Base-by-base conservation (phyloP, 202 grass and related monocot genomes). In the Hordeum pubiflorum region DNA sequence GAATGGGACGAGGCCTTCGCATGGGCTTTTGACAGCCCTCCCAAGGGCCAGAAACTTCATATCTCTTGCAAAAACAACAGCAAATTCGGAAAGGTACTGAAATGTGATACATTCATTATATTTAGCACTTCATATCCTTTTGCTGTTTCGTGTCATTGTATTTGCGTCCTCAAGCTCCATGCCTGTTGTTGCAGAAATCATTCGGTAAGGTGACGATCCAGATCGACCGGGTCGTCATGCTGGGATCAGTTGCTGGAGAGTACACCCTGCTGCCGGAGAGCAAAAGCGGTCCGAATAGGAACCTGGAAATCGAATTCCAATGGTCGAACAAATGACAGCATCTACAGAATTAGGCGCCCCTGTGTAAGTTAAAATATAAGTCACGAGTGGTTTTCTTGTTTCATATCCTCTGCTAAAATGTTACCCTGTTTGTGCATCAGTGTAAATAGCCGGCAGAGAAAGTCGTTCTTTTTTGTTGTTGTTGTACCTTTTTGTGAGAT, bases 31-130 rank as follows among this genome's bases (percentile, higher is more conserved):
- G 97, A 99, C 67, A 99, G 91, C 69, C 97, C 97, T 73, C 97
- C 97, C 20, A 99, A 99, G 81, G 97, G 97, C 43, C 97, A 99
- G 83, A 99, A 99, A 72, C 92, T 99, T 82, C 97, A 99, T 71
- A 99, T 99, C 56, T 99, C 96, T 34, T 99, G 96, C 96, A 99
- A 91, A 82, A 99, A 99, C 76, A 99, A 99, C 78, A 99, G 96
- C 83, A 99, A 99, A 90, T 88, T 99, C 9, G 96, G 96, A 76
- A 99, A 99, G 96, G 96, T 99, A 90, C 7, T 18, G 3, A 58
- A 72, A 87, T 39, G 77, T 31, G 14, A 14, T 7, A 61, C 29
- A 81, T 72, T 12, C 33, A 55, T 61, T 41, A 36, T 38, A 62
- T 57, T 63, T 36, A 58, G n/a, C 55, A 64, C 17, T 65, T 62